These are phyloP conservation scores for Fraxinus ornus DNA, from an alignment of 305 asterid species.

Conservation along the genomic window DNA sequence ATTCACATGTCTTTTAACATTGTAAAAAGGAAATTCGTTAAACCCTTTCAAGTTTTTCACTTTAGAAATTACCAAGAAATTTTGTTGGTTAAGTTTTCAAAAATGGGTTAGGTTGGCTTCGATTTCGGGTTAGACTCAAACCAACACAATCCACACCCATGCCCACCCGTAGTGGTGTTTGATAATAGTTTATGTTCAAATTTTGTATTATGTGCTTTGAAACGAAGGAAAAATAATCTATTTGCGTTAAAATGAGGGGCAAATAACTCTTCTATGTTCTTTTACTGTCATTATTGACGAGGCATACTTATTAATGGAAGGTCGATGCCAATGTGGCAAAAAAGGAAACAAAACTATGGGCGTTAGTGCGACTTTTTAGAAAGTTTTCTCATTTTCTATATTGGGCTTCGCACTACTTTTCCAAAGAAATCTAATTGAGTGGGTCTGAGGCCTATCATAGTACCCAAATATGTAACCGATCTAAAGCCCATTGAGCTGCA, in stretches of 20 bases:
- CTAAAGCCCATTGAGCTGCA: background rate
- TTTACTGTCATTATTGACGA: too few species aligned
- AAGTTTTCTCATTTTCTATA: background rate
- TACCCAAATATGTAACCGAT: background rate
- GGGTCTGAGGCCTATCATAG: background rate
- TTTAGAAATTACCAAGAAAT: background rate
- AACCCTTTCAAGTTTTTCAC: too few species aligned
- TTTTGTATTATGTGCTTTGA: background rate
- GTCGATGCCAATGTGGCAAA: too few species aligned
- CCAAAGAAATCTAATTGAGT: background rate
- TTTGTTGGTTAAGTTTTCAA: background rate
- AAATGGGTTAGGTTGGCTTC: background rate
- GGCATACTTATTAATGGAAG: too few species aligned
- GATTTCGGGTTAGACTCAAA: background rate
- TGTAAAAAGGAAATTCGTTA: background rate
- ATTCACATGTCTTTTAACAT: too few species aligned
- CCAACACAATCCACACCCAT: background rate
- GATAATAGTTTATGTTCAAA: too few species aligned
- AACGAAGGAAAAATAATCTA: background rate
- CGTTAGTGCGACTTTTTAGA: too few species aligned
- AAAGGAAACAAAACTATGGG: too few species aligned
- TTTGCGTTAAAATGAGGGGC: too few species aligned
- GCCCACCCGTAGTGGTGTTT: background rate
- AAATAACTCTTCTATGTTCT: too few species aligned
- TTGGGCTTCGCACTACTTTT: background rate